Conservation (phyloP, 2,329 filamentous ascomycete species). For the Laburnicola sp. region DNA sequence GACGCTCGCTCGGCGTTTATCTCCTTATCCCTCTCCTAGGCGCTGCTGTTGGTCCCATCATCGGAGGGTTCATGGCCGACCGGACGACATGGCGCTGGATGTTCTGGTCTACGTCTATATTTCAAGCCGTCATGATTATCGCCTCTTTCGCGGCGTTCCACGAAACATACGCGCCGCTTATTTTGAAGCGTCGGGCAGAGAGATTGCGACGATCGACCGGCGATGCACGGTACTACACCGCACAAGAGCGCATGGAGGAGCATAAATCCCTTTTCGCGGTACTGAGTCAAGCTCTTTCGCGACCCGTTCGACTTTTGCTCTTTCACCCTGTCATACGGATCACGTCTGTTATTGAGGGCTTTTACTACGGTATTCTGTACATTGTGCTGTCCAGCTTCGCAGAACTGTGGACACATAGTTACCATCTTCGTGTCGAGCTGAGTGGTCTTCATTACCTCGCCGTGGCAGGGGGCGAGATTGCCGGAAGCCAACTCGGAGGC, state of each 20-base stretch:
- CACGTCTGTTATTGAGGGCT: conserved; percentile 34
- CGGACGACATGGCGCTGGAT: conserved; percentile 36
- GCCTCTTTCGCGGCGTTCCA: conserved; percentile 40
- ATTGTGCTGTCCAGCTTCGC: conserved; percentile 36
- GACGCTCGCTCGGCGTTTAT: conserved; percentile 25
- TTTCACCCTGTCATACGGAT: conserved; percentile 58
- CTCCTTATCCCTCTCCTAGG: conserved; percentile 28
- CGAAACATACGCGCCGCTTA: conserved; percentile 52
- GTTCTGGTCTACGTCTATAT: conserved; percentile 33
- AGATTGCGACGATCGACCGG: conserved; percentile 56
- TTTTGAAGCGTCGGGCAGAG: conserved; percentile 44
- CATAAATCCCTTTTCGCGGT: conserved; percentile 42
- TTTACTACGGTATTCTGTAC: conserved; percentile 45
- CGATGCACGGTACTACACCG: conserved; percentile 64
- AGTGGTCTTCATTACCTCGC: conserved; percentile 31
- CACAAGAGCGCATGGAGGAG: conserved; percentile 29
- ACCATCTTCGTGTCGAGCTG: conserved; percentile 23
- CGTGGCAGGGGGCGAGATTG: conserved; percentile 58
- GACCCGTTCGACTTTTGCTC: conserved; percentile 60
- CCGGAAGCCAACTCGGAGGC: conserved; percentile 61
- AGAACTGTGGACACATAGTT: conserved; percentile 27
- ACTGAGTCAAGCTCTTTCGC: conserved; percentile 46
- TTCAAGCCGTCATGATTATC: conserved; percentile 32
- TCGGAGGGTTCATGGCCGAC: conserved; percentile 33
- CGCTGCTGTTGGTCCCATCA: conserved; percentile 23